phyloP scores from a whole-genome alignment of 148 eudicot species.

The Diospyros kaki region DNA sequence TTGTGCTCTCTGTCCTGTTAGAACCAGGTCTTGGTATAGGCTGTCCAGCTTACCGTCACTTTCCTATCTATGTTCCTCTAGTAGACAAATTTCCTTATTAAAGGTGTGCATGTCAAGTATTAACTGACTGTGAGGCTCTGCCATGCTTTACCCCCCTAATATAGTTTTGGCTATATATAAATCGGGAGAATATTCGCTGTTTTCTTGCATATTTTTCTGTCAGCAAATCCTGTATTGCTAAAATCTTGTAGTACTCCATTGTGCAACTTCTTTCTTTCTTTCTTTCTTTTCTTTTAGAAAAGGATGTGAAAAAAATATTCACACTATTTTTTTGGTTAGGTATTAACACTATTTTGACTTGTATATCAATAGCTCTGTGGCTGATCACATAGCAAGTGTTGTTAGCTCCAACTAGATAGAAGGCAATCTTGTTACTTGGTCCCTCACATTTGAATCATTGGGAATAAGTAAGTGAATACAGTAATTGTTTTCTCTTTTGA shows the following conservation, averaged over 20 bases:
- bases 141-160: too few relatives aligned
- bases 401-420: not conserved
- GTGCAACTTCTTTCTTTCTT: too few relatives aligned
- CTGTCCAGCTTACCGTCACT: too few relatives aligned
- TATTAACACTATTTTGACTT: not conserved
- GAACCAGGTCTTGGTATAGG: too few relatives aligned
- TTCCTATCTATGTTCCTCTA: not conserved
- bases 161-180: too few relatives aligned
- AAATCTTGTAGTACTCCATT: too few relatives aligned
- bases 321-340: not conserved
- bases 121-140: not conserved
- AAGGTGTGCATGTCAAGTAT: not conserved
- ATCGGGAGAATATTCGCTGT: too few relatives aligned
- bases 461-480: not conserved
- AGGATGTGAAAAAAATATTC: not conserved
- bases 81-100: not conserved
- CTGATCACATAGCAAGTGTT: not conserved
- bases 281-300: not conserved
- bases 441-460: not conserved
- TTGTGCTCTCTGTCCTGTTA: too few relatives aligned
- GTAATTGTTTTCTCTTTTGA: conserved; percentile 7
- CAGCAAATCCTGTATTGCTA: too few relatives aligned
- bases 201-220: too few relatives aligned
- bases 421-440: not conserved
- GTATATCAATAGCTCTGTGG: not conserved